Evolutionary conservation across 805 yeast genomes (phyloP), one percentile per base, ranked within the genome.

Genomic region (Teunomyces panamensis): DNA sequence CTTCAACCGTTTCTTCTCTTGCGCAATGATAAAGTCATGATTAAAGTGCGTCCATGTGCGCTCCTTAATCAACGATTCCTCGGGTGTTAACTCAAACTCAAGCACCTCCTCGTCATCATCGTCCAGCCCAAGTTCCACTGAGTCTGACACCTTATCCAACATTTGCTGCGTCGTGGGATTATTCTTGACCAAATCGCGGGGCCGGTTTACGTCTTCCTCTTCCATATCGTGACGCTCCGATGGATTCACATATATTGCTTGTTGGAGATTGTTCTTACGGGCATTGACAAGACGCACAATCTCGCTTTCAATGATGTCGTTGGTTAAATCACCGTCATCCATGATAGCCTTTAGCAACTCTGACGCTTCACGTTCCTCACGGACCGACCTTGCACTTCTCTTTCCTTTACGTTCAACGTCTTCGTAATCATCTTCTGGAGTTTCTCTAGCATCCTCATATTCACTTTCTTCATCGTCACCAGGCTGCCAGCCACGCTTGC

Each of bases 41-140:
- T 95, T 91, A 34, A 89, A 74, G 2, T 94, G 91, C 46, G 87
- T 83, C 98, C 99, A 94, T 3, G 91, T 80, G 50, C 86, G 76
- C 55, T 89, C 91, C 64, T 92, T 94, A 53, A 85, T 62, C 48
- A 70, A 75, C 9, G 84, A 76, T 52, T 91, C 97, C 44, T 84
- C 89, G 46, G 78, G 83, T 2, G 79, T 75, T 42, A 94, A 71
- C 37, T 88, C 59, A 30, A 83, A 74, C 0, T 71, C 68, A 4
- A 80, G 81, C 9, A 89, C 73, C 55, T 89, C 96, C 10, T 83
- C 92, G 60, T 90, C 97, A 55, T 88, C 95, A 57, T 89, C 96
- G 42, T 62, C 66, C 7, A 83, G 82, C 39, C 85, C 72, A 43
- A 81, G 73, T 1, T 78, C 85, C 1, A 80, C 82, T 42, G 80